Evolutionary conservation across 768 basidiomycete species (phyloP).

Genomic region (Megacollybia marginata): DNA sequence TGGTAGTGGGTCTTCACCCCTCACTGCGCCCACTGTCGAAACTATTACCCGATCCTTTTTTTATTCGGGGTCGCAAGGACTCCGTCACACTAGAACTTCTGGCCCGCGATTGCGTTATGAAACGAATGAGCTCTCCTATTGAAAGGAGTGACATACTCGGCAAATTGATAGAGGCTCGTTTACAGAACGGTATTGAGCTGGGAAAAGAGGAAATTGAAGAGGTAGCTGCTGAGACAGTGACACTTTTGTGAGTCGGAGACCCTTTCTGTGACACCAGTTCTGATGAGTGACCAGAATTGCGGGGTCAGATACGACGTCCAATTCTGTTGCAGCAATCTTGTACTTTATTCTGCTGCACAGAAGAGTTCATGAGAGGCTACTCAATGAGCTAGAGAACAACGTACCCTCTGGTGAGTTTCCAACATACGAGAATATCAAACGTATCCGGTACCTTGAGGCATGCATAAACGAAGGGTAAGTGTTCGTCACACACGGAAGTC

Average conservation of each 20-base stretch:
- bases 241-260: constrained; percentile 4
- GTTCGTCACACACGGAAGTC: background rate
- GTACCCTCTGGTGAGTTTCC: background rate
- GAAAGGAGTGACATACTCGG: constrained; percentile 7
- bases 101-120: constrained; percentile 4
- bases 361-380: background rate
- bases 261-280: background rate
- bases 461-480: constrained; percentile 1
- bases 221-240: constrained; percentile 7
- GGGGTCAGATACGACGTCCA: constrained; percentile 14
- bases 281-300: constrained; percentile 7
- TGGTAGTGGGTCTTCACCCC: constrained; percentile 8
- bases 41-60: constrained; percentile 7
- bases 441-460: constrained; percentile 1
- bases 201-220: constrained; percentile 3
- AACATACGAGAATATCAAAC: background rate
- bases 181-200: constrained; percentile 1
- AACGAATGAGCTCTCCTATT: constrained; percentile 1
- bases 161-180: constrained; percentile 4
- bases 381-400: background rate
- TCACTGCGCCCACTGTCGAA: constrained; percentile 1
- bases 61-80: constrained; percentile 5
- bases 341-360: constrained; percentile 1
- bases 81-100: background rate
- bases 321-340: constrained; percentile 6